Conservation (phyloP, 2,329 filamentous ascomycete genomes). For the Aspergillus melleus region DNA sequence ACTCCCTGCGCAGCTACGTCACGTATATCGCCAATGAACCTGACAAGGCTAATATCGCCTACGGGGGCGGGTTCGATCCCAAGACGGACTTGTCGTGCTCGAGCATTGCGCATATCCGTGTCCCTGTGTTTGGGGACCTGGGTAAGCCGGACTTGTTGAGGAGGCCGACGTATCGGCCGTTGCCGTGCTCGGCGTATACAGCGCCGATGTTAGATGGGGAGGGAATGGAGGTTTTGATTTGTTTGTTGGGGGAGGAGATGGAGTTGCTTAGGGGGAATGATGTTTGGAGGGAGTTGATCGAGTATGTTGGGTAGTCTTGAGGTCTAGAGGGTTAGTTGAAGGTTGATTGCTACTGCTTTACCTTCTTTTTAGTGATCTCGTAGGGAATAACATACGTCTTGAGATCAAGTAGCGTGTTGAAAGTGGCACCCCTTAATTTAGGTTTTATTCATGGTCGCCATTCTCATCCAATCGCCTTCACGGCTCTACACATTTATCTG, state of each 20-base stretch:
- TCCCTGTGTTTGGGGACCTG: conserved; percentile 12
- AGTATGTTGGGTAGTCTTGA: conserved; percentile 12
- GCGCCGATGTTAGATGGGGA: conserved; percentile 4
- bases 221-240: conserved; percentile 14
- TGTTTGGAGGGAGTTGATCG: conserved; percentile 9
- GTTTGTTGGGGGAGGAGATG: conserved; percentile 14
- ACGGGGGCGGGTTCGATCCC: conserved; percentile 16
- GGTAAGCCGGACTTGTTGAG: conserved; percentile 10
- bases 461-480: no score
- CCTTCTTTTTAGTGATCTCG: no score
- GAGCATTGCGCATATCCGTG: conserved; percentile 15
- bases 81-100: conserved; percentile 15
- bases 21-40: conserved; percentile 15
- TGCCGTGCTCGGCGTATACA: conserved; percentile 16
- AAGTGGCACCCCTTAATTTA: no score
- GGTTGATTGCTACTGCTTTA: no score
- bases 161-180: conserved; percentile 9
- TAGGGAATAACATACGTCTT: no score
- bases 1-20: conserved; percentile 17
- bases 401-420: no score
- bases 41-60: conserved; percentile 17
- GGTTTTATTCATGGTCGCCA: no score
- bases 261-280: conserved; percentile 6
- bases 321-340: no score
- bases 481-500: no score